Evolutionary conservation across 2,329 filamentous ascomycete genomes (phyloP), one percentile per base, ranked within the genome.

Genomic region (Aspergillus sp.): DNA sequence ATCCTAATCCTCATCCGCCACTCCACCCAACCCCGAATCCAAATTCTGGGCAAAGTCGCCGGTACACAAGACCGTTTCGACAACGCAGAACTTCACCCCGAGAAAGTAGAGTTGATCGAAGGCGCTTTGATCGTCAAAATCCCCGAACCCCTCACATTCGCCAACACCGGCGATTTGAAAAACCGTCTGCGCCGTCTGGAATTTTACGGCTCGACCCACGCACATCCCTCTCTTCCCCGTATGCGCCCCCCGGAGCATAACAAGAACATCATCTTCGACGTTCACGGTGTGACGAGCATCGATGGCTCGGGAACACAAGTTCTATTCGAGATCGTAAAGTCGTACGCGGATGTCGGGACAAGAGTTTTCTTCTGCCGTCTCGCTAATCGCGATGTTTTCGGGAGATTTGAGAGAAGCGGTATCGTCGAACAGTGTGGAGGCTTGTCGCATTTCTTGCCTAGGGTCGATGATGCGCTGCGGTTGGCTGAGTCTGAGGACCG

Each of bases 51-150:
- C 32, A 88, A 91, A 48, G 83, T 95, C 1, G 86, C 87, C 0
- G 88, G 87, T 9, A 94, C 88, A 0, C 67, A 67, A 0, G 81
- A 86, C 54, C 82, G 82, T 4, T 96, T 95, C 60, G 88, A 91
- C 54, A 95, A 94, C 59, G 90, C 90, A 1, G 90, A 85, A 59
- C 60, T 84, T 0, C 80, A 86, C 48, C 80, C 84, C 0, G 82
- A 85, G 41, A 77, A 79, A 23, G 76, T 97, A 3, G 91, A 97
- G 65, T 90, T 95, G 60, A 80, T 96, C 46, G 90, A 96, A 55
- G 88, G 91, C 13, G 94, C 88, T 51, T 74, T 98, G 7, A 95
- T 98, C 51, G 89, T 97, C 60, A 97, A 97, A 74, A 97, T 98
- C 47, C 91, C 93, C 0, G 93, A 98, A 64, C 93, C 93, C 0